phyloP scores from a whole-genome alignment of 495 filamentous ascomycete genomes.

The Xylaria scruposa region DNA sequence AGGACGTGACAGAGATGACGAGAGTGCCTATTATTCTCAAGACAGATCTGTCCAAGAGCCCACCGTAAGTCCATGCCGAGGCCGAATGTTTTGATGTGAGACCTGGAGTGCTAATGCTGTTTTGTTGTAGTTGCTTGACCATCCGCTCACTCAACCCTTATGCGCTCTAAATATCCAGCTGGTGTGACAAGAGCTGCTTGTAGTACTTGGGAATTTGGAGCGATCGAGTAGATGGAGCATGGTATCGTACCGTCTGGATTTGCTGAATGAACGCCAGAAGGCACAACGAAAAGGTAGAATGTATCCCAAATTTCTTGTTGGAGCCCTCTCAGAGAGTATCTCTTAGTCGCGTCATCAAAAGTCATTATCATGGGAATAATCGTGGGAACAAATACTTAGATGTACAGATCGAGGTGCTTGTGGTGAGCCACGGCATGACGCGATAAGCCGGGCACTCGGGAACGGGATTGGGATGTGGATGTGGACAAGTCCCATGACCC shows the following conservation, averaged over 20 bases:
- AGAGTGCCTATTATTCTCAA: constrained; percentile 95
- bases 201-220: constrained; percentile 25
- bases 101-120: constrained; percentile 43
- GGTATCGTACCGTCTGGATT: constrained; percentile 26
- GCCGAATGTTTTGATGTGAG: not conserved
- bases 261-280: constrained; percentile 26
- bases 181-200: constrained; percentile 27
- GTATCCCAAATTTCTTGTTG: constrained; percentile 14
- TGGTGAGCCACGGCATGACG: not conserved
- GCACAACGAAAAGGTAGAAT: constrained; percentile 22
- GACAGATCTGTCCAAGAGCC: constrained; percentile 98
- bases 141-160: constrained; percentile 98
- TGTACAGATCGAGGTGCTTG: constrained; percentile 1
- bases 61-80: constrained; percentile 74
- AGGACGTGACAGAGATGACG: constrained; percentile 97
- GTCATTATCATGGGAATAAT: constrained; percentile 10
- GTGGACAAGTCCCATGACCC: not conserved
- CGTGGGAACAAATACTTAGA: constrained; percentile 22
- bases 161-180: constrained; percentile 67
- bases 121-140: constrained; percentile 78
- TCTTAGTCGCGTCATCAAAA: constrained; percentile 17
- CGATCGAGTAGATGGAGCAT: constrained; percentile 26
- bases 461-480: constrained; percentile 7
- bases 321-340: constrained; percentile 12
- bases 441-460: constrained; percentile 17